Conservation (phyloP, 2,329 filamentous ascomycete genomes). For the Aspergillus cejpii region DNA sequence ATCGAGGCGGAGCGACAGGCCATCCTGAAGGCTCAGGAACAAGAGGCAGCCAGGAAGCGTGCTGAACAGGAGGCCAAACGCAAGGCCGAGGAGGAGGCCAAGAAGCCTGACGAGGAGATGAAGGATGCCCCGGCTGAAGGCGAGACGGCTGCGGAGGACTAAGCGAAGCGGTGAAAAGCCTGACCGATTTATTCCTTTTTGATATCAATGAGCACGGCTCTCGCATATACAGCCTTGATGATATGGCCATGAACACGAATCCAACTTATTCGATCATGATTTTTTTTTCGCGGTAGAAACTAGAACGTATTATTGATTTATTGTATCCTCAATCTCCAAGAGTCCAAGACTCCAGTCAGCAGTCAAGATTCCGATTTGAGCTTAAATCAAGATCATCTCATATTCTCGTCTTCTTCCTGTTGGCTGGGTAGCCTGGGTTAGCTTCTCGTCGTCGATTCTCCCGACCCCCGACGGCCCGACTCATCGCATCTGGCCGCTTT, state of each 20-base stretch:
- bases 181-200: background rate
- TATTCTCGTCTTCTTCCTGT: too few species aligned
- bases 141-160: slow-evolving; percentile 29
- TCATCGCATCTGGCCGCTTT: too few species aligned
- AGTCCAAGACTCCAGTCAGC: too few species aligned
- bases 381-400: too few species aligned
- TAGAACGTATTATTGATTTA: too few species aligned
- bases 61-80: slow-evolving; percentile 67
- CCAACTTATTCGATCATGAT: slow-evolving; percentile 13
- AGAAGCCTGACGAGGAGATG: slow-evolving; percentile 52
- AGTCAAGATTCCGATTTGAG: too few species aligned
- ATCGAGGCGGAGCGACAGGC: slow-evolving; percentile 78
- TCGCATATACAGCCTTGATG: slow-evolving; percentile 17
- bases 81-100: slow-evolving; percentile 63
- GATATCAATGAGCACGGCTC: slow-evolving; percentile 11
- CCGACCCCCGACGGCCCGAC: too few species aligned
- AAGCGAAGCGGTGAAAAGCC: slow-evolving; percentile 36
- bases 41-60: slow-evolving; percentile 55
- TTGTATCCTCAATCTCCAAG: too few species aligned
- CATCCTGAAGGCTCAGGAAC: slow-evolving; percentile 59
- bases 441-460: too few species aligned
- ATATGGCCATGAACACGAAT: slow-evolving; percentile 21
- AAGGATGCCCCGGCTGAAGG: slow-evolving; percentile 50
- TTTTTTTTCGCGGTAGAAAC: too few species aligned
- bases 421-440: too few species aligned